These are phyloP conservation scores for Magnaporthiopsis rhizophila DNA, from an alignment of 2,329 filamentous ascomycete genomes.

Conservation along the genomic window DNA sequence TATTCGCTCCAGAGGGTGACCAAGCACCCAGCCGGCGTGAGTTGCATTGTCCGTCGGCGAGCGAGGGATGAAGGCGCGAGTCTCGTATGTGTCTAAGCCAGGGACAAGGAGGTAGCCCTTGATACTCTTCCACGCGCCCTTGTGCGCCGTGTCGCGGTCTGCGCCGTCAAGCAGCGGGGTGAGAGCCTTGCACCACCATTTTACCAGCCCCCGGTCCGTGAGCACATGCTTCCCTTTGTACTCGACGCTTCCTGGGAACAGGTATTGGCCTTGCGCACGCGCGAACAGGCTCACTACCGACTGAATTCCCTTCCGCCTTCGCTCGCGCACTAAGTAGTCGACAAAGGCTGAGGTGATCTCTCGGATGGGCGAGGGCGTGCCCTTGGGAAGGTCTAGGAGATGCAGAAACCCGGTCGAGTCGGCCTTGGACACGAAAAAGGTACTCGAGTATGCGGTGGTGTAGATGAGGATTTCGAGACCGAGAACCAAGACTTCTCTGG, in stretches of 20 bases:
- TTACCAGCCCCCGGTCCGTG: conserved; percentile 81
- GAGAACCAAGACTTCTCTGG: conserved; percentile 58
- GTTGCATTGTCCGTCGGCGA: conserved; percentile 29
- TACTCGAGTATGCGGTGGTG: conserved; percentile 70
- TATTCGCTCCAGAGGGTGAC: conserved; percentile 60
- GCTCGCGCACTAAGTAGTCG: conserved; percentile 60
- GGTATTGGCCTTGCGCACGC: conserved; percentile 82
- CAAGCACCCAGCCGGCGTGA: conserved; percentile 56
- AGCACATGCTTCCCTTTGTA: conserved; percentile 83
- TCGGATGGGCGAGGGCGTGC: conserved; percentile 65
- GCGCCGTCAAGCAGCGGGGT: conserved; percentile 58
- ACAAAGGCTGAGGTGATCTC: conserved; percentile 69
- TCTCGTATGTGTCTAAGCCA: conserved; percentile 75
- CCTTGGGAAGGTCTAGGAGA: conserved; percentile 53
- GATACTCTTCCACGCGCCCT: conserved; percentile 33
- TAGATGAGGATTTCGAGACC: conserved; percentile 86
- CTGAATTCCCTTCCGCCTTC: conserved; percentile 55
- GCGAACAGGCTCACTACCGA: conserved; percentile 86
- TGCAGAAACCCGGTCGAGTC: conserved; percentile 88
- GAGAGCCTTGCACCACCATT: conserved; percentile 90
- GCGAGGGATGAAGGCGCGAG: conserved; percentile 67
- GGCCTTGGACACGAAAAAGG: conserved; percentile 91
- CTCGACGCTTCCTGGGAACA: conserved; percentile 87
- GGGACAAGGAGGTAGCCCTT: conserved; percentile 82
- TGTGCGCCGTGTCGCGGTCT: conserved; percentile 17